Base-by-base conservation (phyloP, 1,284 basidiomycete species). In the Puccinia hordei region DNA sequence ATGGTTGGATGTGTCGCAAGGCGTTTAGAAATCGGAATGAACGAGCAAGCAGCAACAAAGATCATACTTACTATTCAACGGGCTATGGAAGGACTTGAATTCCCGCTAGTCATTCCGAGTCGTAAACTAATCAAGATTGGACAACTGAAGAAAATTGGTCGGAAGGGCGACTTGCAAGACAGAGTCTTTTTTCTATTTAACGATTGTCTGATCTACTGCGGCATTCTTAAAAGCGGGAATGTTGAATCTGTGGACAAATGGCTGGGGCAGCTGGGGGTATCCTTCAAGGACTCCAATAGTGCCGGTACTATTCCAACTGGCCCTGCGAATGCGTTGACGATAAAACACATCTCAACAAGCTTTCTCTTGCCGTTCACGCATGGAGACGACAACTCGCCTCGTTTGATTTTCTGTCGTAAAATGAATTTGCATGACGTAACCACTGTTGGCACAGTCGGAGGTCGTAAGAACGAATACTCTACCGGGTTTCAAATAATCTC, bases 1-100 rank as follows among this genome's bases (percentile, higher is more conserved):
- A 87, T 93, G 4, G 91, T 94, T 1, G 90, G 91, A 2, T 92
- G 91, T 94, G 93, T 94, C 81, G 94, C 92, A 0, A 85, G 87
- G 6, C 91, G 91, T 17, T 88, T 95, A 51, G 92, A 95, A 83
- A 89, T 90, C 0, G 92, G 92, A 3, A 88, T 95, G 30, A 89
- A 90, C 71, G 89, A 89, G 0, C 92, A 94, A 84, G 89, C 91
- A 0, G 90, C 91, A 84, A 92, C 90, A 0, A 88, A 93, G 38
- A 85, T 89, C 1, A 87, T 94, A 24, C 88, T 95, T 51, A 89
- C 92, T 0, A 87, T 95, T 0, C 93, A 95, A 83, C 89, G 90
- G 13, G 88, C 90, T 9, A 93, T 92, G 0, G 87, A 89, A 2
- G 90, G 90, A 82, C 88, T 94, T 13, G 91, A 92, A 0, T 90